Evolutionary conservation across 306 rosid species (phyloP).

Genomic region (Vigna unguiculata): DNA sequence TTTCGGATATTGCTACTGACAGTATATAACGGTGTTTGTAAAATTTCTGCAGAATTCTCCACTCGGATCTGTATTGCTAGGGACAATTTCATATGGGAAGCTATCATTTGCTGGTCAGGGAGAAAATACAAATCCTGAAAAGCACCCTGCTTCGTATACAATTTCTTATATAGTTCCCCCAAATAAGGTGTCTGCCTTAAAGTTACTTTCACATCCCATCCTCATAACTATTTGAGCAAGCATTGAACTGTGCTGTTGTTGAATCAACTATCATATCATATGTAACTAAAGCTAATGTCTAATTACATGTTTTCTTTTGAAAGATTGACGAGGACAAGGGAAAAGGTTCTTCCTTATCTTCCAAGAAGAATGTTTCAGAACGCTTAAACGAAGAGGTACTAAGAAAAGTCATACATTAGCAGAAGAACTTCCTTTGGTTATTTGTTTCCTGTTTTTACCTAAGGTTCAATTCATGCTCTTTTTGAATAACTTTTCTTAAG

Average conservation of each 20-base stretch:
- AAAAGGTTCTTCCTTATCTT: slow-evolving; percentile 65
- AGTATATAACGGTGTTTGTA: slow-evolving; percentile 20
- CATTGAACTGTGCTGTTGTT: slow-evolving; percentile 30
- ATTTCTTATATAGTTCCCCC: slow-evolving; percentile 87
- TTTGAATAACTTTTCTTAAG: slow-evolving; percentile 3
- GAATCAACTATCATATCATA: slow-evolving; percentile 31
- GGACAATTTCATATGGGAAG: slow-evolving; percentile 90
- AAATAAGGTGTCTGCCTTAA: slow-evolving; percentile 70
- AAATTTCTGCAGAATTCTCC: slow-evolving; percentile 66
- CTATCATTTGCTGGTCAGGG: slow-evolving; percentile 55
- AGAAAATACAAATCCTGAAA: slow-evolving; percentile 64
- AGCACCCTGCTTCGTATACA: slow-evolving; percentile 71
- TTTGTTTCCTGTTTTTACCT: slow-evolving; percentile 11
- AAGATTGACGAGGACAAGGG: slow-evolving; percentile 90
- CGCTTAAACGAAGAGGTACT: slow-evolving; percentile 88
- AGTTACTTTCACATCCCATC: slow-evolving; percentile 28
- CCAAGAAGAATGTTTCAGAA: slow-evolving; percentile 73
- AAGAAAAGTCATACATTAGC: slow-evolving; percentile 27
- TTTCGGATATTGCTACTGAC: slow-evolving; percentile 24
- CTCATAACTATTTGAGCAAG: slow-evolving; percentile 16
- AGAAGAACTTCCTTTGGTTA: background rate
- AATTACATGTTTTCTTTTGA: slow-evolving; percentile 37
- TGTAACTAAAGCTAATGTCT: slow-evolving; percentile 27
- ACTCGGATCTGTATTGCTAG: slow-evolving; percentile 84
- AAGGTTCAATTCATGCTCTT: slow-evolving; percentile 14